Base-by-base conservation (phyloP, 331 rosid genomes). In the Acacia pycnantha region DNA sequence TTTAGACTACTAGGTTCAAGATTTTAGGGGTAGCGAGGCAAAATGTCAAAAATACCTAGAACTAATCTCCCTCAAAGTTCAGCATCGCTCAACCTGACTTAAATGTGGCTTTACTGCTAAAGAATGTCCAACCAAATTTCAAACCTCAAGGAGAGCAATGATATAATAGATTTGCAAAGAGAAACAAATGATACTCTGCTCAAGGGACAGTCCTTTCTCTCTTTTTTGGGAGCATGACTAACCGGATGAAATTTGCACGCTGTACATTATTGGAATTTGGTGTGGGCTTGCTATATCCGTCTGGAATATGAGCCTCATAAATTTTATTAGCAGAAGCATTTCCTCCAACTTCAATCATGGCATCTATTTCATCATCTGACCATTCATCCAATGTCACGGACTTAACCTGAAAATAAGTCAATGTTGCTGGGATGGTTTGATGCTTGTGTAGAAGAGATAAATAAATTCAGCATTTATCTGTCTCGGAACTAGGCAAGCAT, bases 281-380 rank as follows among this genome's bases (percentile, higher is more conserved):
- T 77, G 89, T 82, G 14, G 98, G 98, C 84, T 94, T 96, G 37
- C 88, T 81, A 86, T 37, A 80, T 82, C 97, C 99, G 66, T 92
- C 93, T 6, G 99, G 99, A 82, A 96, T 26, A 84, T 87, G 87
- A 81, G 99, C 97, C 86, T 96, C 99, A 56, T 96, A 96, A 81
- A 96, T 96, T 67, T 98, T 76, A 86, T 96, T 96, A 37, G 98
- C 99, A 18, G 94, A 90, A 82, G 94, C 82, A 84, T 96, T 96
- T 79, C 99, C 99, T 66, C 99, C 99, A 72, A 96, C 95, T 88
- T 96, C 99, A 59, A 89, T 73, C 99, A 96, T 90, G 31, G 99
- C 85, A 76, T 94, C 97, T 85, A 96, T 87, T 91, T 96, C 99
- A 64, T 94, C 98, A 24, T 94, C 97, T 73, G 97, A 90, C 99